Base-by-base conservation (phyloP, 2,329 filamentous ascomycete species). In the Xylariaceae sp. region DNA sequence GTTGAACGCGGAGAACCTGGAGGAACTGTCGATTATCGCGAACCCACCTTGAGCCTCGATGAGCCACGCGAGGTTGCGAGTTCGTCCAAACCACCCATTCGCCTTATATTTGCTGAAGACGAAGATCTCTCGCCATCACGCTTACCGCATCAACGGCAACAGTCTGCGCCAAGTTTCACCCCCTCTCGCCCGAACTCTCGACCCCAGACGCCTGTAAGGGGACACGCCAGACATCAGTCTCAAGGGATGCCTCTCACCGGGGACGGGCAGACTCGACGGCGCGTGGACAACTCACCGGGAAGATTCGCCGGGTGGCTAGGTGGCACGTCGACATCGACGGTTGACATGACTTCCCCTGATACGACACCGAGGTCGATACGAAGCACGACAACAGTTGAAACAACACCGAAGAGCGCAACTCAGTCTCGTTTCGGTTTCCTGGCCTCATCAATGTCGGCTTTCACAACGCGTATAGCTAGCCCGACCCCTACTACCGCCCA, bases 361-460 rank as follows among this genome's bases (percentile, higher is more conserved):
- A 69, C 66, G 44, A 74, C 70, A 48, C 73, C 71, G 14, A 74
- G 65, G 59, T 72, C 48, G 64, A 57, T 60, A 23, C 64, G 61
- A 29, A 45, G 58, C 56, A 68, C 52, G 67, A 73, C 61, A 45
- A 60, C 57, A 14, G 49, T 42, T 40, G 58, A 62, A 10, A 66
- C 69, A 4, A 73, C 74, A 14, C 69, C 75, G 9, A 76, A 75
- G 53, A 72, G 65, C 44, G 46, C 67, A 43, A 59, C 67, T 10
- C 66, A 66, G 44, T 78, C 76, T 42, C 78, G 74, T 29, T 75
- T 82, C 57, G 74, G 76, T 40, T 79, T 81, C 61, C 69, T 83
- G 44, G 69, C 76, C 2, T 76, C 79, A 2, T 74, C 77, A 48
- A 73, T 81, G 68, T 75, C 79, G 4, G 73, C 77, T 10, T 67